A percentile compares a stretch with the other conserved stretches of the same genome.
phyloP scores from a whole-genome alignment of 2,329 filamentous ascomycete genomes.

The Calonectria pteridis region DNA sequence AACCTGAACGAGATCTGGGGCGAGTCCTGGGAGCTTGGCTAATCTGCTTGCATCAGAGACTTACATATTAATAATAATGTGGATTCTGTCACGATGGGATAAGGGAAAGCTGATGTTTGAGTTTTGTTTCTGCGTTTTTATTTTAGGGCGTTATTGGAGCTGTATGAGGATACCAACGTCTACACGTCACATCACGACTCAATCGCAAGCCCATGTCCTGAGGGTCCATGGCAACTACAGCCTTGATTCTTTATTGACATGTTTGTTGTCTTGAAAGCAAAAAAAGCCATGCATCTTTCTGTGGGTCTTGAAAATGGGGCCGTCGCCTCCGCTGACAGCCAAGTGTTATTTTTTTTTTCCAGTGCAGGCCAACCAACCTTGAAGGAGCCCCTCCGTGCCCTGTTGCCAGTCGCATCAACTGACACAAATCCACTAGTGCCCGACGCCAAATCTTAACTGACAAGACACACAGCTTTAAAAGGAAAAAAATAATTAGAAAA shows the following conservation, averaged over 20 bases:
- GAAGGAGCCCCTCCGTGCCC: background rate
- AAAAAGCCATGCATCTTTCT: constrained; percentile 5
- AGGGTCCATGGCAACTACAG: constrained; percentile 3
- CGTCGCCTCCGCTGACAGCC: constrained; percentile 17
- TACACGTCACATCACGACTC: constrained; percentile 35
- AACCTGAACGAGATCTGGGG: constrained; percentile 70
- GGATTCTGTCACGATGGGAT: constrained; percentile 23
- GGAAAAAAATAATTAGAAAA: background rate
- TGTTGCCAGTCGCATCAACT: constrained; percentile 6
- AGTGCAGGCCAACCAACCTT: constrained; percentile 8
- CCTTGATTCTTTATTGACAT: constrained; percentile 13
- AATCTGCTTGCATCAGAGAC: constrained; percentile 28
- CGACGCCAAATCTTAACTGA: constrained; percentile 1
- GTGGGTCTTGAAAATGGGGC: constrained; percentile 19
- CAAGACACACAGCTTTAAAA: constrained; percentile 2
- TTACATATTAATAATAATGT: constrained; percentile 42
- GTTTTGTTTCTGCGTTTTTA: background rate
- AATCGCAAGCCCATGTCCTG: constrained; percentile 31
- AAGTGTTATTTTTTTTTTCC: constrained; percentile 19
- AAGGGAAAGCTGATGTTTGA: background rate
- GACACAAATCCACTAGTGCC: constrained; percentile 13
- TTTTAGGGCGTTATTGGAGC: constrained; percentile 21
- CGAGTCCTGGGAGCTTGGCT: constrained; percentile 60
- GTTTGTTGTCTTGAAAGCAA: constrained; percentile 16
- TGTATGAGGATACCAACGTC: constrained; percentile 39